phyloP scores from a whole-genome alignment of 1,284 basidiomycete genomes.

The Volvariella surrecta region DNA sequence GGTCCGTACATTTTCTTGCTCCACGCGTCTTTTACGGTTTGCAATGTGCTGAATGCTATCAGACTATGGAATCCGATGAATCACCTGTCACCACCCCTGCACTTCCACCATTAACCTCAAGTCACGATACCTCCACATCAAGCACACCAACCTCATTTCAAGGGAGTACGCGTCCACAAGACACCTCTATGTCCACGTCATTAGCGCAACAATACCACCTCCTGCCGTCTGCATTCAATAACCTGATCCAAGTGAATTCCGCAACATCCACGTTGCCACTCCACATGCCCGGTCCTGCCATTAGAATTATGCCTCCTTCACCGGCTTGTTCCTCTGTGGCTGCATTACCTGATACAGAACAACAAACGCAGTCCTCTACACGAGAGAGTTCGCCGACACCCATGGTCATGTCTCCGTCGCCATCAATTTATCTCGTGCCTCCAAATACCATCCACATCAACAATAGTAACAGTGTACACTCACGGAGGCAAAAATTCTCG shows the following conservation, averaged over 20 bases:
- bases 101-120: conserved; percentile 3
- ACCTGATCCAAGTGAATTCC: conserved; percentile 24
- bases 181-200: conserved; percentile 10
- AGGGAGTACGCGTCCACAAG: conserved; percentile 2
- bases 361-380: neutral
- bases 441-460: conserved; percentile 15
- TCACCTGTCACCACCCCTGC: conserved; percentile 2
- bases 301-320: too few species aligned
- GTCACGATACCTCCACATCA: neutral
- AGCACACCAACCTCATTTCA: neutral
- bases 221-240: conserved; percentile 23
- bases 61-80: conserved; percentile 3
- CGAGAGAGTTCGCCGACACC: conserved; percentile 4
- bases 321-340: conserved; percentile 1
- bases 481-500: conserved; percentile 41
- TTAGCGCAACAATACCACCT: conserved; percentile 6
- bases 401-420: conserved; percentile 18
- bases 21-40: neutral
- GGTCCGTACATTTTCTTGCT: conserved; percentile 18
- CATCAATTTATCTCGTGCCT: conserved; percentile 13
- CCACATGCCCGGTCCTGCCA: too few species aligned
- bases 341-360: conserved; percentile 1
- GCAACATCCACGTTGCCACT: too few species aligned
- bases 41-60: neutral
- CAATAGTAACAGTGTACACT: too few species aligned